Percentiles rank a stretch among this genome's conserved stretches.
These are phyloP conservation scores for Tolypocladium endophyticum DNA, from an alignment of 2,329 filamentous ascomycete species.

Conservation along the genomic window DNA sequence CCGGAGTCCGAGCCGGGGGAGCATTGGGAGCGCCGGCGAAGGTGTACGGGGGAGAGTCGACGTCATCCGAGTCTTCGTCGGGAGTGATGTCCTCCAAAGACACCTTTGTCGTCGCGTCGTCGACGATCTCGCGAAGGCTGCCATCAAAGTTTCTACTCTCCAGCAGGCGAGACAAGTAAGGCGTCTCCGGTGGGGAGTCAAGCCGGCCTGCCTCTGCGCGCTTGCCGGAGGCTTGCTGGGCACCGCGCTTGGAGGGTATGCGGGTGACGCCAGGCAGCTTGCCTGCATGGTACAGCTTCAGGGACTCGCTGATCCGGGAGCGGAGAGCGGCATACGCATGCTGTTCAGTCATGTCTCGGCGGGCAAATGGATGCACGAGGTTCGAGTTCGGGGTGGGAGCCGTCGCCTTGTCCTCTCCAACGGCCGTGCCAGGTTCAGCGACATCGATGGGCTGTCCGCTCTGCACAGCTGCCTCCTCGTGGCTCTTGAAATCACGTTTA, in stretches of 20 bases:
- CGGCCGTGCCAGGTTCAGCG: conserved; percentile 8
- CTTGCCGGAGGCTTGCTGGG: not conserved
- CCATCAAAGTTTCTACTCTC: conserved; percentile 49
- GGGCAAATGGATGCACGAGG: conserved; percentile 23
- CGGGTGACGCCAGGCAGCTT: conserved; percentile 36
- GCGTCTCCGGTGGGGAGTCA: conserved; percentile 46
- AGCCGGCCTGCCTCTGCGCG: conserved; percentile 20
- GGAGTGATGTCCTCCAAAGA: conserved; percentile 38
- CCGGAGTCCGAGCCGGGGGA: conserved; percentile 21
- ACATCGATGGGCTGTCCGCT: conserved; percentile 72
- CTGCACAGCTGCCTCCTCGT: conserved; percentile 83
- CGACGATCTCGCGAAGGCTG: conserved; percentile 47
- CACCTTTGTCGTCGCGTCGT: conserved; percentile 46
- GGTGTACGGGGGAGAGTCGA: conserved; percentile 7
- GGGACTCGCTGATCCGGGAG: conserved; percentile 42
- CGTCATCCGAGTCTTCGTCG: conserved; percentile 42
- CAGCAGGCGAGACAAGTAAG: conserved; percentile 58
- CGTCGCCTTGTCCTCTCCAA: conserved; percentile 15
- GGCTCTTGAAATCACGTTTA: conserved; percentile 85
- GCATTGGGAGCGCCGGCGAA: conserved; percentile 6
- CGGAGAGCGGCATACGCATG: conserved; percentile 40
- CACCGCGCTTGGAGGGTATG: conserved; percentile 27
- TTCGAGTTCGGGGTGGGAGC: conserved; percentile 4
- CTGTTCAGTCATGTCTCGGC: conserved; percentile 38
- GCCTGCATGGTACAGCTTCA: conserved; percentile 40